Evolutionary conservation across 768 basidiomycete species (phyloP), one percentile per base, ranked within the genome.

Genomic region (Suillus bovinus): DNA sequence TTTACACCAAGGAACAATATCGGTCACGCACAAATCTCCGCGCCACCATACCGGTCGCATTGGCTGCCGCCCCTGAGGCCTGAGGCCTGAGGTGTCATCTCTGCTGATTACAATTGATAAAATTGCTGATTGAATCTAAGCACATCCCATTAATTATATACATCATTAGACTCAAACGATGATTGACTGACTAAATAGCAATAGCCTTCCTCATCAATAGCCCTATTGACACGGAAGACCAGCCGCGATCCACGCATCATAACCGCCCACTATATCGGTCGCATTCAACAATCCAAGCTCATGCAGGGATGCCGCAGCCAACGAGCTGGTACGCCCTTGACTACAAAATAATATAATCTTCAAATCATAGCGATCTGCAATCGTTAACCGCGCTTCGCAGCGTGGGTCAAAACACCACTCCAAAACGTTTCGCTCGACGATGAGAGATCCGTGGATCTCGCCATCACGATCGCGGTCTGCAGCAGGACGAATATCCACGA

Each of bases 391-490:
- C 17, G 82, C 78, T 6, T 81, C 77, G 66, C 77, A 80, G 60
- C 89, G 80, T 5, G 91, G 91, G 73, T 93, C 91, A 66, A 93
- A 87, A 27, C 85, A 81, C 89, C 90, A 91, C 71, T 93, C 91
- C 58, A 93, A 80, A 6, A 86, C 82, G 68, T 90, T 92, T 27
- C 91, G 81, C 68, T 92, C 91, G 61, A 93, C 82, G 58, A 89
- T 75, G 60, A 92, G 75, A 22, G 90, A 82, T 0, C 91, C 89
- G 9, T 78, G 79, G 60, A 93, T 87, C 0, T 75, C 79, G 0
- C 91, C 91, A 33, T 82, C 76, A 53, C 70, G 71, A 5, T 78
- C 78, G 17, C 91, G 82, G 70, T 90, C 84, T 6, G 79, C 80
- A 42, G 79, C 82, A 0, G 90, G 83, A 8, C 91, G 86, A 59